Evolutionary conservation across 2,329 filamentous ascomycete genomes (phyloP).

Genomic region (Apiospora sp.): DNA sequence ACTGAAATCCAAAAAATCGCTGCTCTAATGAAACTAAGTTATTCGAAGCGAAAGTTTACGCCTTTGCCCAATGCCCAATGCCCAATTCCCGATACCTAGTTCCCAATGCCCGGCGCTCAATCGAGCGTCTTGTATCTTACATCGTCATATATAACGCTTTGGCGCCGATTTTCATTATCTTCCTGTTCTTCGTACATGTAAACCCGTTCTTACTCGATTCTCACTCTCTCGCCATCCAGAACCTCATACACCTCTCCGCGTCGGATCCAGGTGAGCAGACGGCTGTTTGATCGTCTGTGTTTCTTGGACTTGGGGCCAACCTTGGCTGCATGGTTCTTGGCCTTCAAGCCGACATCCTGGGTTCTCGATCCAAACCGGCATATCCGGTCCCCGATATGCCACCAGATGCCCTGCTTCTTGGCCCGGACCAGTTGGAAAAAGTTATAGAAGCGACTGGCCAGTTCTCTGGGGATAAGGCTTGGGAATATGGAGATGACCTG

Average conservation of each 20-base stretch:
- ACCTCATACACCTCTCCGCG: slow-evolving; percentile 17
- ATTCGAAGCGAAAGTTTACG: slow-evolving; percentile 8
- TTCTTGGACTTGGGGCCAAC: background rate
- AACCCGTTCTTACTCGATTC: background rate
- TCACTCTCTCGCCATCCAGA: background rate
- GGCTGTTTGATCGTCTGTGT: background rate
- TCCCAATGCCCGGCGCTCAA: background rate
- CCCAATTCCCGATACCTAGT: background rate
- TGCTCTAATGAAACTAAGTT: background rate
- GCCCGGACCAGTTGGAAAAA: slow-evolving; percentile 1
- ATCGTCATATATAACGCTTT: background rate
- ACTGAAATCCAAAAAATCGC: background rate
- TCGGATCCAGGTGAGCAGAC: slow-evolving; percentile 19
- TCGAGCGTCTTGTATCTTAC: background rate
- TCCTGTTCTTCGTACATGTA: too few relatives aligned
- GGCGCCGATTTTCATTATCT: background rate
- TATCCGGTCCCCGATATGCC: slow-evolving; percentile 23
- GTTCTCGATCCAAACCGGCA: slow-evolving; percentile 13
- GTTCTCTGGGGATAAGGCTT: background rate
- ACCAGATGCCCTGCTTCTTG: slow-evolving; percentile 25
- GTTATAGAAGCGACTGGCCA: slow-evolving; percentile 1
- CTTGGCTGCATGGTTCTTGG: slow-evolving; percentile 21
- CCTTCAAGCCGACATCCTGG: background rate
- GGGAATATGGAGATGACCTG: slow-evolving; percentile 11
- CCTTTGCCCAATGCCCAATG: slow-evolving; percentile 12